Conservation (phyloP, 2,329 filamentous ascomycete genomes). For the Epichloe gansuensis region DNA sequence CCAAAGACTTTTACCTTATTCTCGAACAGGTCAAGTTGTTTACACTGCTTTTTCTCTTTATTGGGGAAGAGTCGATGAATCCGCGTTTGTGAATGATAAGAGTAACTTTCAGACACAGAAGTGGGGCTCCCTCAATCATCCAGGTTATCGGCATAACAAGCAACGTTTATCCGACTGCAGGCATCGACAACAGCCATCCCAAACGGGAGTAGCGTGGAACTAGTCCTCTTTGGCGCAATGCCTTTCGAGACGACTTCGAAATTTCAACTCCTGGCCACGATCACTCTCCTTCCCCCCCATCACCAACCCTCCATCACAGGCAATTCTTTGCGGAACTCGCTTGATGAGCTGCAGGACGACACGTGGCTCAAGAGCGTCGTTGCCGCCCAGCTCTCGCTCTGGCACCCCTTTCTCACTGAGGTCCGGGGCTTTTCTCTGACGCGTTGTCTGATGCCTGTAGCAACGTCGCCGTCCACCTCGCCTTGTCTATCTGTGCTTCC, state of each 20-base stretch:
- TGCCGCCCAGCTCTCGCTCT: slow-evolving; percentile 16
- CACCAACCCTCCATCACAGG: slow-evolving; percentile 22
- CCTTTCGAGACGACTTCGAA: slow-evolving; percentile 29
- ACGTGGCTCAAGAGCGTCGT: slow-evolving; percentile 21
- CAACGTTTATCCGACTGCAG: slow-evolving; percentile 22
- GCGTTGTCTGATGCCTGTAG: slow-evolving; percentile 70
- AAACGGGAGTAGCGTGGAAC: slow-evolving; percentile 20
- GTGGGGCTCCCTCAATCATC: background rate
- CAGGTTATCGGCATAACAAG: slow-evolving; percentile 3
- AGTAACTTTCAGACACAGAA: background rate
- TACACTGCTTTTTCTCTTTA: background rate
- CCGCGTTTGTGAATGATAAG: background rate
- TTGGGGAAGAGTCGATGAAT: background rate
- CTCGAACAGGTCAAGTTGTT: background rate
- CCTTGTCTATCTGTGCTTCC: slow-evolving; percentile 68
- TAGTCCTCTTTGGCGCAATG: slow-evolving; percentile 24
- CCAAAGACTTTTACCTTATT: background rate
- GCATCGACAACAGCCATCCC: slow-evolving; percentile 20
- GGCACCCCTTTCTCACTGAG: slow-evolving; percentile 24
- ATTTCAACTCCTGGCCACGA: slow-evolving; percentile 29
- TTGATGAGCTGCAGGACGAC: slow-evolving; percentile 24
- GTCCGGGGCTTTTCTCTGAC: slow-evolving; percentile 20
- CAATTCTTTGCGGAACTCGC: slow-evolving; percentile 16
- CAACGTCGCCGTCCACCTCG: slow-evolving; percentile 56
- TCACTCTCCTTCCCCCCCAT: slow-evolving; percentile 16